Evolutionary conservation across 352 stramenopile species (phyloP).

Genomic region (Thraustochytrium striatum): DNA sequence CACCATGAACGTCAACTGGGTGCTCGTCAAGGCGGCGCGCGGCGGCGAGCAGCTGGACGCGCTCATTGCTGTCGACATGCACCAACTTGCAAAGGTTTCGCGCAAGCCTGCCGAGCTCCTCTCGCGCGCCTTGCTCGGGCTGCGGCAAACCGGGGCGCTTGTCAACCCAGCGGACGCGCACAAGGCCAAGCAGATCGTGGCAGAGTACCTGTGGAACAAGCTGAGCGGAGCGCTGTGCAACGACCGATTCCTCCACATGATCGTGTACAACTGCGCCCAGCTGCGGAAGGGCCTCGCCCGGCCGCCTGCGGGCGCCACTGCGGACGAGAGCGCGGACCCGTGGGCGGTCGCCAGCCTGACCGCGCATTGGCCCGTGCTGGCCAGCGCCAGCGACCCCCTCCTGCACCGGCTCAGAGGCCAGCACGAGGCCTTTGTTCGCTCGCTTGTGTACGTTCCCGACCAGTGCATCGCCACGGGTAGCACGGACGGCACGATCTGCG

Average conservation of each 20-base stretch:
- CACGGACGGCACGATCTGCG: background rate
- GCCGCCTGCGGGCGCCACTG: background rate
- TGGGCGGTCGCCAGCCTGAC: background rate
- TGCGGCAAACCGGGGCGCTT: background rate
- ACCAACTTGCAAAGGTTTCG: background rate
- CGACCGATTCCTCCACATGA: constrained; percentile 28
- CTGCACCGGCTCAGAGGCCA: constrained; percentile 13
- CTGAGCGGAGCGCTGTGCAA: background rate
- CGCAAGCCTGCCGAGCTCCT: background rate
- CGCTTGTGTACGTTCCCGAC: background rate
- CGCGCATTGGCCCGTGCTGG: constrained; percentile 27
- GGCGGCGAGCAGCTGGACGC: background rate
- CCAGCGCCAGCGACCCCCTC: constrained; percentile 26
- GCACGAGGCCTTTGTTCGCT: background rate
- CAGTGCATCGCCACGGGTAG: background rate
- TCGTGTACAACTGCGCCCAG: constrained; percentile 1
- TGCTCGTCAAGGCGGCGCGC: constrained; percentile 8
- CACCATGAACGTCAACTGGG: constrained; percentile 33
- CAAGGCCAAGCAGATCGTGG: constrained; percentile 1
- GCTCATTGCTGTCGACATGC: constrained; percentile 12
- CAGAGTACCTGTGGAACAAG: constrained; percentile 34
- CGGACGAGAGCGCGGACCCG: background rate
- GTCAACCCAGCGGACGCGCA: background rate
- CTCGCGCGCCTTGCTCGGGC: background rate
- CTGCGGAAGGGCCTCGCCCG: constrained; percentile 9